phyloP scores from a whole-genome alignment of 768 basidiomycete genomes.

The Favolaschia claudopus region DNA sequence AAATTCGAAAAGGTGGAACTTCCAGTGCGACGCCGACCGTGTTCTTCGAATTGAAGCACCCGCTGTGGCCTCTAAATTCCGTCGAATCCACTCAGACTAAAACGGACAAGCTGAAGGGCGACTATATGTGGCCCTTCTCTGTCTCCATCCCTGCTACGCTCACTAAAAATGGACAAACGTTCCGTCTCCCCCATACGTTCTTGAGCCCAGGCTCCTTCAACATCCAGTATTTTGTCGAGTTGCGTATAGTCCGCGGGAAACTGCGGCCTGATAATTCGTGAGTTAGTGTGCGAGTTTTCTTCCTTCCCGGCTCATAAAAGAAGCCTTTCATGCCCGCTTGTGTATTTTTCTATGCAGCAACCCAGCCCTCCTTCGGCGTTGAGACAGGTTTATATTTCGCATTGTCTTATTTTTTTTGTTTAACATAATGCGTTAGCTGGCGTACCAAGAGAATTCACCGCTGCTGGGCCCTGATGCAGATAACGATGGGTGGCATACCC shows the following conservation, averaged over 20 bases:
- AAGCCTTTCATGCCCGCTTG: not conserved
- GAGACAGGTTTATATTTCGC: not conserved
- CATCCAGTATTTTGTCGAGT: not conserved
- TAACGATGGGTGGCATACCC: not conserved
- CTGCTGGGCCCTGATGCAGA: not conserved
- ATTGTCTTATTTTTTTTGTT: not conserved
- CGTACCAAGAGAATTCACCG: not conserved
- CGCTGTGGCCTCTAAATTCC: not conserved
- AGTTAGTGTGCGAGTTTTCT: not conserved
- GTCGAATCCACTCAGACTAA: not conserved
- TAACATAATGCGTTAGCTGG: not conserved
- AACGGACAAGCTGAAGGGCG: not conserved
- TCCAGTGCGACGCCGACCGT: not conserved
- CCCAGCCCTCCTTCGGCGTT: not conserved
- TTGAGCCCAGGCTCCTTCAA: not conserved
- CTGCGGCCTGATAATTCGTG: not conserved
- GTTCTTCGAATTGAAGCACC: not conserved
- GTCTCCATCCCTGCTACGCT: not conserved
- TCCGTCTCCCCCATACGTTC: not conserved
- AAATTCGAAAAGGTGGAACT: not conserved
- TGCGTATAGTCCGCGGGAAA: not conserved
- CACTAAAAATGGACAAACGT: not conserved
- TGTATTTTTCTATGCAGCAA: not conserved
- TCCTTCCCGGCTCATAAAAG: not conserved
- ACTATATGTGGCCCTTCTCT: not conserved